Conservation (phyloP, 169 alveolate species). For the Eimeria tenella region DNA sequence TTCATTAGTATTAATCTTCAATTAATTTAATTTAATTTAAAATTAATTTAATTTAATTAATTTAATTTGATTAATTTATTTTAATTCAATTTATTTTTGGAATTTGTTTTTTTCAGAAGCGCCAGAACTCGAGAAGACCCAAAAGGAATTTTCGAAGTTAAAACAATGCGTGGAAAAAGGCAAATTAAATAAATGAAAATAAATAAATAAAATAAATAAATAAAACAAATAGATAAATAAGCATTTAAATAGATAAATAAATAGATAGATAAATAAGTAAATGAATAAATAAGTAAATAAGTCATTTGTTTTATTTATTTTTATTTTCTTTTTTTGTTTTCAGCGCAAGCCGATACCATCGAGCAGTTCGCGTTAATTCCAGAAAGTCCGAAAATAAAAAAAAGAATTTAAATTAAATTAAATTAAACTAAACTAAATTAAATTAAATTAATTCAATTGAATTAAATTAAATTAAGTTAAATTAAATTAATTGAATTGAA, state of each 20-base stretch:
- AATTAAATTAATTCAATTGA: neutral
- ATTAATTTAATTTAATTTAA: too few species aligned
- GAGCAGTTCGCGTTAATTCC: conserved; percentile 23
- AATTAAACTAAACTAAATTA: neutral
- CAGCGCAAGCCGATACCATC: conserved; percentile 14
- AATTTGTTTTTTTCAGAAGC: neutral
- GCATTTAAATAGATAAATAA: too few species aligned
- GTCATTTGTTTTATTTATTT: neutral
- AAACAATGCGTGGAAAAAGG: conserved; percentile 10
- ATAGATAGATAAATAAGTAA: neutral
- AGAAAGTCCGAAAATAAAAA: neutral
- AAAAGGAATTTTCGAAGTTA: neutral
- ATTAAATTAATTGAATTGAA: too few species aligned
- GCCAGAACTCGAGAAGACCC: neutral
- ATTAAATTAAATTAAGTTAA: neutral
- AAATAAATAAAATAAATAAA: too few species aligned
- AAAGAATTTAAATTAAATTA: too few species aligned
- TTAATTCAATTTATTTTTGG: neutral
- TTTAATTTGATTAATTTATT: too few species aligned
- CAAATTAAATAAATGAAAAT: neutral
- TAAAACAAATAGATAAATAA: too few species aligned
- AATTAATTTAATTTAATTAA: too few species aligned
- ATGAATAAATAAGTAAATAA: neutral
- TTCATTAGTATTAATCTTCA: too few species aligned
- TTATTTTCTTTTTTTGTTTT: neutral